These are phyloP conservation scores for Nothophytophthora sp. DNA, from an alignment of 352 stramenopile species.

Conservation along the genomic window DNA sequence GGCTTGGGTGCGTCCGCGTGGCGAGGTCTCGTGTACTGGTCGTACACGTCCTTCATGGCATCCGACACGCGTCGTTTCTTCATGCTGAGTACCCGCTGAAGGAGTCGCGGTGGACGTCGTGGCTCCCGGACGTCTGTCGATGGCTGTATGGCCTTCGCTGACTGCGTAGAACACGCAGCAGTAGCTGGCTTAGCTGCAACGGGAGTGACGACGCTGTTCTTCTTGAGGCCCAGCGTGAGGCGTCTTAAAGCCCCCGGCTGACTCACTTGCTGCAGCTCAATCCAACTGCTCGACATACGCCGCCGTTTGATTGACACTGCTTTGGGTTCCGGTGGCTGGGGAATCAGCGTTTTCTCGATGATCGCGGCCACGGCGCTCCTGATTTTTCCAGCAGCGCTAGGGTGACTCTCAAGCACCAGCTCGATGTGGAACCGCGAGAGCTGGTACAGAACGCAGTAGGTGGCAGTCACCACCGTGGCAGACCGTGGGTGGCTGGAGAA, in stretches of 20 bases:
- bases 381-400: slow-evolving; percentile 15
- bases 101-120: slow-evolving; percentile 15
- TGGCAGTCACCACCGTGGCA: slow-evolving; percentile 58
- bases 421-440: slow-evolving; percentile 67
- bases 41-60: slow-evolving; percentile 17
- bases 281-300: background rate
- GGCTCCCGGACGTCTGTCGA: too few relatives aligned
- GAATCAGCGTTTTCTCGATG: slow-evolving; percentile 28
- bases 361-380: slow-evolving; percentile 37
- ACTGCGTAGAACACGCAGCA: too few relatives aligned
- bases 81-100: slow-evolving; percentile 23
- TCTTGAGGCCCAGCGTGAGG: background rate
- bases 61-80: slow-evolving; percentile 5
- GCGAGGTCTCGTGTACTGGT: slow-evolving; percentile 6
- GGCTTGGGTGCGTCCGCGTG: background rate
- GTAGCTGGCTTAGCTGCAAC: background rate
- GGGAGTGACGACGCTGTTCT: background rate
- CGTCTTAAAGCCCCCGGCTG: background rate
- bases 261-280: background rate
- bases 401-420: slow-evolving; percentile 54
- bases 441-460: slow-evolving; percentile 72
- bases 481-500: slow-evolving; percentile 58
- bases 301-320: too few relatives aligned
- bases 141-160: background rate
- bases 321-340: slow-evolving; percentile 13